Conservation (phyloP, 371 early-diverging fungal species). For the Rhizomucor miehei region DNA sequence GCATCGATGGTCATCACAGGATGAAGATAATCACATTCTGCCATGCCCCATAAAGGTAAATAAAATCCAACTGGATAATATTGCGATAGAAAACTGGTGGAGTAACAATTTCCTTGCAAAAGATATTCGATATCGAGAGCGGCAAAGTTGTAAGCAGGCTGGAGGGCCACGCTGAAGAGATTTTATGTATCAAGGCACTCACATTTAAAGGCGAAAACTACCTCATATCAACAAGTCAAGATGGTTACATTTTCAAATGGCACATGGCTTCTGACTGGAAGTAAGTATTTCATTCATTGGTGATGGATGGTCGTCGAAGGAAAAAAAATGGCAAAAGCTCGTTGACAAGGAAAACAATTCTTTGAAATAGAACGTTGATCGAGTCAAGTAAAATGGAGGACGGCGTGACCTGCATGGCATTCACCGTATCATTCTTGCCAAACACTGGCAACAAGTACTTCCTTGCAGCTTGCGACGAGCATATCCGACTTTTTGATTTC, state of each 20-base stretch:
- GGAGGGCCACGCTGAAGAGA: slow-evolving; percentile 85
- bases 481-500: slow-evolving; percentile 85
- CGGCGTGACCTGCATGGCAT: slow-evolving; percentile 91
- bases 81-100: neutral
- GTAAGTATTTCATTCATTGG: slow-evolving; percentile 24
- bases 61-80: neutral
- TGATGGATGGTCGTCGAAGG: neutral
- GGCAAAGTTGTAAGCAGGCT: slow-evolving; percentile 69
- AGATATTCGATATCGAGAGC: slow-evolving; percentile 74
- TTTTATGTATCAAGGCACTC: slow-evolving; percentile 76
- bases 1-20: slow-evolving; percentile 79
- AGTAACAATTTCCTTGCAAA: neutral
- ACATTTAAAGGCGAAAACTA: slow-evolving; percentile 77
- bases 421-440: slow-evolving; percentile 90
- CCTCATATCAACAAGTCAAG: slow-evolving; percentile 85
- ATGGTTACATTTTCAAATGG: slow-evolving; percentile 90
- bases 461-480: slow-evolving; percentile 84
- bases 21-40: slow-evolving; percentile 89
- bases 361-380: slow-evolving; percentile 41
- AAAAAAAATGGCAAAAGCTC: no score
- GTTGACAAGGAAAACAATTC: no score
- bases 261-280: slow-evolving; percentile 75
- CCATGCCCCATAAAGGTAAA: slow-evolving; percentile 81
- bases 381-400: slow-evolving; percentile 68
- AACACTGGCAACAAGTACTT: slow-evolving; percentile 90